Conservation (phyloP, 1,284 basidiomycete species). For the Malassezia japonica region DNA sequence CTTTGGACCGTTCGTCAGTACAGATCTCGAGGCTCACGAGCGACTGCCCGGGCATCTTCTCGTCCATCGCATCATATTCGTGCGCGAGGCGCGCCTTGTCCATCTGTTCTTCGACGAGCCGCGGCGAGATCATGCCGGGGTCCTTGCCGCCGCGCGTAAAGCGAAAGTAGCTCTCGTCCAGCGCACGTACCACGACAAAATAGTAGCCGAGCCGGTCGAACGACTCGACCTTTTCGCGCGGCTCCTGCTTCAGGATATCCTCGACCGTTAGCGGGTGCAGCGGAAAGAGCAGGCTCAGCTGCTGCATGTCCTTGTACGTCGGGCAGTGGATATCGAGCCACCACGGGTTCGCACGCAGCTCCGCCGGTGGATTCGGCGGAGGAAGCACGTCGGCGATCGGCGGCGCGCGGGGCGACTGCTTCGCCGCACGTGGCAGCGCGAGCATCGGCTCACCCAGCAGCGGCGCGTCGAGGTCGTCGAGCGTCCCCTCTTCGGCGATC, state of each 20-base stretch:
- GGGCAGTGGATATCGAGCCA: constrained; percentile 87
- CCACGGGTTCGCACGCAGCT: constrained; percentile 55
- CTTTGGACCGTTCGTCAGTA: constrained; percentile 53
- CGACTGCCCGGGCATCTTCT: not conserved
- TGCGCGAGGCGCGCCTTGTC: not conserved
- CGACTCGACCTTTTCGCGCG: constrained; percentile 80
- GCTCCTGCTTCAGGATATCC: constrained; percentile 88
- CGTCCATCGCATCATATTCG: not conserved
- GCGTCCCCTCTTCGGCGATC: constrained; percentile 3
- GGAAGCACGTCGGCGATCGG: not conserved
- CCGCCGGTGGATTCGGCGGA: not conserved
- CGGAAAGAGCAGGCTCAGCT: constrained; percentile 77
- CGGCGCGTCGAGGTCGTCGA: not conserved
- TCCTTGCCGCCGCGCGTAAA: constrained; percentile 33
- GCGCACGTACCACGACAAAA: constrained; percentile 76
- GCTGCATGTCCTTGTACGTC: constrained; percentile 77
- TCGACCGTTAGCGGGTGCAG: constrained; percentile 89
- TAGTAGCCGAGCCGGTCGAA: constrained; percentile 87
- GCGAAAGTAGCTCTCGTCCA: constrained; percentile 59
- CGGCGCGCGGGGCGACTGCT: not conserved
- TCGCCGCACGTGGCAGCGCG: not conserved
- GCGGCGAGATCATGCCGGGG: not conserved
- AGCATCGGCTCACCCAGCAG: constrained; percentile 6
- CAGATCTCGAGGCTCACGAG: constrained; percentile 51
- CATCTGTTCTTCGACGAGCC: not conserved